Conservation (phyloP, 352 stramenopile genomes). For the Halophytophthora batemanensis region DNA sequence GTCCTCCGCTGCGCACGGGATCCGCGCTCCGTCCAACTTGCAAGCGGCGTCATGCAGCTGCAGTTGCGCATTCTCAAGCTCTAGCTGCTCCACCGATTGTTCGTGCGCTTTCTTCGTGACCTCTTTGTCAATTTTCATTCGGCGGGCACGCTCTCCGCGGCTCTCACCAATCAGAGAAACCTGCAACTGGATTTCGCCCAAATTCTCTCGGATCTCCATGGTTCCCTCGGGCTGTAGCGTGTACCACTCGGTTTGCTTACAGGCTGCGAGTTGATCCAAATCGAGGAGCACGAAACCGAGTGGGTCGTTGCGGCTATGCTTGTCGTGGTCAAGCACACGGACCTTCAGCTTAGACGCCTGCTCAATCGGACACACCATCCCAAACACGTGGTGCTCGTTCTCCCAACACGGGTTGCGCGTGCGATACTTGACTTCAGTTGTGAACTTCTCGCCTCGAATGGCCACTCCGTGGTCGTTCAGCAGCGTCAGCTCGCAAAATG, state of each 20-base stretch:
- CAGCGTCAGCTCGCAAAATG: conserved; percentile 58
- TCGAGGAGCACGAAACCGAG: conserved; percentile 47
- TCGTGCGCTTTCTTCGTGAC: conserved; percentile 53
- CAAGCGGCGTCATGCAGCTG: conserved; percentile 60
- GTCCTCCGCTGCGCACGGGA: conserved; percentile 58
- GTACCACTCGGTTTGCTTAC: conserved; percentile 53
- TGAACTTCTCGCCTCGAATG: conserved; percentile 49
- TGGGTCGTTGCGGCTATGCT: conserved; percentile 48
- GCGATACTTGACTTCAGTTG: conserved; percentile 50
- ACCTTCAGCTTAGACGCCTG: conserved; percentile 49
- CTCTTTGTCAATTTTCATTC: conserved; percentile 56
- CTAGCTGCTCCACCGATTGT: conserved; percentile 54
- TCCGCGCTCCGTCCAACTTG: conserved; percentile 64
- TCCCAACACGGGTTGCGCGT: conserved; percentile 58
- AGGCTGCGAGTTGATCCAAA: conserved; percentile 45
- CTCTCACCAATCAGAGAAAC: conserved; percentile 61
- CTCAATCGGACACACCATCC: conserved; percentile 55
- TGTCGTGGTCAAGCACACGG: conserved; percentile 53
- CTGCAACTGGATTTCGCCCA: conserved; percentile 53
- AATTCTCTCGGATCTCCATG: conserved; percentile 42
- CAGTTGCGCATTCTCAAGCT: conserved; percentile 67
- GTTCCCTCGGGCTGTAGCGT: conserved; percentile 35
- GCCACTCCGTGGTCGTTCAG: conserved; percentile 48
- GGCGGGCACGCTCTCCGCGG: conserved; percentile 42
- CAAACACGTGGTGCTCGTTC: conserved; percentile 63